phyloP scores from a whole-genome alignment of 768 basidiomycete genomes.

The Tylopilus intermedius region DNA sequence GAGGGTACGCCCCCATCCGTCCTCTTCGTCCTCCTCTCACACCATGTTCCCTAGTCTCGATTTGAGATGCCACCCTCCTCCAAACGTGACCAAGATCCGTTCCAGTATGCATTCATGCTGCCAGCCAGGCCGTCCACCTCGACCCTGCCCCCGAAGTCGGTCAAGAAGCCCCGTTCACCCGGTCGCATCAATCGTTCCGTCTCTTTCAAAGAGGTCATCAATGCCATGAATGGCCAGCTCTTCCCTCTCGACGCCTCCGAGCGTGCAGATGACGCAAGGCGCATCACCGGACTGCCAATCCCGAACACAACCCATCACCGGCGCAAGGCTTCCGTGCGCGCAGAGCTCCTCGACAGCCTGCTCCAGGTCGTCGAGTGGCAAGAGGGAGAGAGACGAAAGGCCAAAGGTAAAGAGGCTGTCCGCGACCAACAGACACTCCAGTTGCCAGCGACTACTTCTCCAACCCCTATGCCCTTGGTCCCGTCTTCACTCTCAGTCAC shows the following conservation, averaged over 20 bases:
- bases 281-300: slow-evolving; percentile 25
- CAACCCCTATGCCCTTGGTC: slow-evolving; percentile 15
- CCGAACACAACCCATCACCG: slow-evolving; percentile 10
- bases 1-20: slow-evolving; percentile 15
- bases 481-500: slow-evolving; percentile 22
- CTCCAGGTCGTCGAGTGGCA: slow-evolving; percentile 42
- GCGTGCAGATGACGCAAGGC: slow-evolving; percentile 30
- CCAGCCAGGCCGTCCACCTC: slow-evolving; percentile 20
- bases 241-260: slow-evolving; percentile 41
- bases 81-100: slow-evolving; percentile 23
- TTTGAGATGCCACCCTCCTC: slow-evolving; percentile 2
- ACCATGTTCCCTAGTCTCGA: slow-evolving; percentile 14
- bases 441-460: slow-evolving; percentile 5
- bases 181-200: slow-evolving; percentile 34
- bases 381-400: slow-evolving; percentile 34
- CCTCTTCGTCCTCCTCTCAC: slow-evolving; percentile 2
- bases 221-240: slow-evolving; percentile 54
- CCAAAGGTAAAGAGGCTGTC: slow-evolving; percentile 40
- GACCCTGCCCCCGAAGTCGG: slow-evolving; percentile 16
- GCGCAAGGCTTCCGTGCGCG: slow-evolving; percentile 20
- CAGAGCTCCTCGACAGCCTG: slow-evolving; percentile 41
- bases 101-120: slow-evolving; percentile 33
- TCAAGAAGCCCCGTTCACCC: slow-evolving; percentile 12
- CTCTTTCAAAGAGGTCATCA: slow-evolving; percentile 52
- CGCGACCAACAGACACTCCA: slow-evolving; percentile 18